phyloP scores from a whole-genome alignment of 495 filamentous ascomycete genomes.

The Terfezia boudieri region DNA sequence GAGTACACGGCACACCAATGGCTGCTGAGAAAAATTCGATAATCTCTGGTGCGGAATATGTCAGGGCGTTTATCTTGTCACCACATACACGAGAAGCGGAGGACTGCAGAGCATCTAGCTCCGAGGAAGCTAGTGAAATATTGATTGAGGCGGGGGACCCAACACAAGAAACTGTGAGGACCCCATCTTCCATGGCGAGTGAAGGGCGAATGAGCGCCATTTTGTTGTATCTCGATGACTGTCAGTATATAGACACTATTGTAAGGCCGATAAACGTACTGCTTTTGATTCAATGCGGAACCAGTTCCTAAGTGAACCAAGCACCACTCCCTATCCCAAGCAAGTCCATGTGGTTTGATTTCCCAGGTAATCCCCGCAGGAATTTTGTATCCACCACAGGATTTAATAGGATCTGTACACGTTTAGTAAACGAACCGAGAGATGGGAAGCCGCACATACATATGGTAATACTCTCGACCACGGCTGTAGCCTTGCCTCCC shows the following conservation, averaged over 20 bases:
- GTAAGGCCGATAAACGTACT: constrained; percentile 7
- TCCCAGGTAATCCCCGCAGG: constrained; percentile 45
- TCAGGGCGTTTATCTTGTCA: constrained; percentile 43
- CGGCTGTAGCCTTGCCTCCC: constrained; percentile 1
- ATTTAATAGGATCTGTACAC: constrained; percentile 54
- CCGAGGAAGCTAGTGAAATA: constrained; percentile 7
- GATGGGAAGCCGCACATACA: constrained; percentile 16
- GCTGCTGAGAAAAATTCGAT: constrained; percentile 51
- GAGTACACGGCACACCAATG: constrained; percentile 51
- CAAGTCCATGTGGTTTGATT: constrained; percentile 51
- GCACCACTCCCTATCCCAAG: constrained; percentile 91
- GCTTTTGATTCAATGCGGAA: constrained; percentile 57
- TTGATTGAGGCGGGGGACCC: constrained; percentile 3
- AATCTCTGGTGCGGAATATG: constrained; percentile 39
- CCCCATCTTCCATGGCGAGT: constrained; percentile 39
- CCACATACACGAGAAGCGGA: constrained; percentile 51
- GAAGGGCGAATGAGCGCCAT: constrained; percentile 60
- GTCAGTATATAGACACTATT: neutral
- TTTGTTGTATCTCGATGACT: constrained; percentile 31
- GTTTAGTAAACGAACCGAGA: constrained; percentile 15
- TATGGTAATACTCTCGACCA: constrained; percentile 39
- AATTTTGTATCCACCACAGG: constrained; percentile 57
- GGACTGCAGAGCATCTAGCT: constrained; percentile 12
- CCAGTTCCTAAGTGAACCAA: constrained; percentile 64
- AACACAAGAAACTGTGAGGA: constrained; percentile 26